Evolutionary conservation across 805 yeast species (phyloP).

Genomic region (Wickerhamiella cacticola): DNA sequence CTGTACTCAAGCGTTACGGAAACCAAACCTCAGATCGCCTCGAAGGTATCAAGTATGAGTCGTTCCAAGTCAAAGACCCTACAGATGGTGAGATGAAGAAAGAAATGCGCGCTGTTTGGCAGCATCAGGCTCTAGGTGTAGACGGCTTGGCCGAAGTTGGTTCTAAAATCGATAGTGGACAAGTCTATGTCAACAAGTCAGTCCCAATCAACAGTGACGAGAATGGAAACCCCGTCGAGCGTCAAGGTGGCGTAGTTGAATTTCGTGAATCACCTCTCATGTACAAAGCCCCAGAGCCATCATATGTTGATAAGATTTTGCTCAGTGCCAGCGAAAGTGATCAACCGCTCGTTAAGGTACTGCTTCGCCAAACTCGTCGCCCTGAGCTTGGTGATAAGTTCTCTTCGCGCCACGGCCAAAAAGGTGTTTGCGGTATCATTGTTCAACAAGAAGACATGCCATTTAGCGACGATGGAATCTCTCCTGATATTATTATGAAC

Average conservation of each 20-base stretch:
- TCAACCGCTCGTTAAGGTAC: conserved; percentile 83
- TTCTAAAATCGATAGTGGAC: conserved; percentile 78
- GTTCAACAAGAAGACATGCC: conserved; percentile 97
- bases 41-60: conserved; percentile 78
- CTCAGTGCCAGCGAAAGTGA: conserved; percentile 92
- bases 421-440: conserved; percentile 98
- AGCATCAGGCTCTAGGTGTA: conserved; percentile 71
- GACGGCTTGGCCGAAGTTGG: conserved; percentile 98
- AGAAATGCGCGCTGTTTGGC: background rate
- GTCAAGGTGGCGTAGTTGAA: conserved; percentile 35
- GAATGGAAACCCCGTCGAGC: conserved; percentile 36
- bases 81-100: background rate
- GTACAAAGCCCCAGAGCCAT: conserved; percentile 91
- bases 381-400: conserved; percentile 97
- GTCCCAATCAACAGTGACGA: conserved; percentile 73
- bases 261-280: conserved; percentile 85
- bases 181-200: conserved; percentile 83
- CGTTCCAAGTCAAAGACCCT: conserved; percentile 6
- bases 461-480: conserved; percentile 80
- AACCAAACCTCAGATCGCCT: conserved; percentile 87
- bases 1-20: conserved; percentile 80
- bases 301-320: conserved; percentile 94
- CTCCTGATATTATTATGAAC: conserved; percentile 95
- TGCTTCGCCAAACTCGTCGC: conserved; percentile 87
- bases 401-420: conserved; percentile 95